Conservation (phyloP, 192 early-diverging fungal species). For the Podila minutissima region DNA sequence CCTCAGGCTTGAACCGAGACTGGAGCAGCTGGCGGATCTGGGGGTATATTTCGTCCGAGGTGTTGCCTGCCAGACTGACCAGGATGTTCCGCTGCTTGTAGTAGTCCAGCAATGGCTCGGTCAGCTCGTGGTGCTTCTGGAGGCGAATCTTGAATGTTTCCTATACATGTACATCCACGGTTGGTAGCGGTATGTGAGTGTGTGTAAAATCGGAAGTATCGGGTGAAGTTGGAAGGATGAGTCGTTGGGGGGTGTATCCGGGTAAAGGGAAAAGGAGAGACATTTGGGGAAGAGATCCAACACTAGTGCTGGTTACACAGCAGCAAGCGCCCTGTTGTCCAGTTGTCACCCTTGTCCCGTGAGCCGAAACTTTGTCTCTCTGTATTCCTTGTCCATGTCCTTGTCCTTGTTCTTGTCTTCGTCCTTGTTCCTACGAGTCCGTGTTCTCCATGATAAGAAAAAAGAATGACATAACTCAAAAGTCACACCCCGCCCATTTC, state of each 20-base stretch:
- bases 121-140: conserved; percentile 78
- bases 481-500: too few relatives aligned
- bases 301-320: too few relatives aligned
- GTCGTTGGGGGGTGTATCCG: too few relatives aligned
- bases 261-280: too few relatives aligned
- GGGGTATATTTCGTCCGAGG: conserved; percentile 94
- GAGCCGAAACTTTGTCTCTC: background rate
- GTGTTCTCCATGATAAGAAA: background rate
- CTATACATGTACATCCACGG: conserved; percentile 28
- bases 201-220: background rate
- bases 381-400: background rate
- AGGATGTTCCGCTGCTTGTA: conserved; percentile 75
- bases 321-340: background rate
- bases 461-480: background rate
- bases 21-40: conserved; percentile 65
- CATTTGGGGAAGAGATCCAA: too few relatives aligned
- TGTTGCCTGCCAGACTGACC: conserved; percentile 75
- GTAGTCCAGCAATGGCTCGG: conserved; percentile 87
- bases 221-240: conserved; percentile 6
- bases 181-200: background rate
- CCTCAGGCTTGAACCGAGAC: conserved; percentile 40
- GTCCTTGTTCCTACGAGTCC: background rate
- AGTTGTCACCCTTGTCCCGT: background rate
- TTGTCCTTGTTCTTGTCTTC: background rate
- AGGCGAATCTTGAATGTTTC: conserved; percentile 85